A percentile compares a stretch with the other conserved stretches of the same genome.
Evolutionary conservation across 495 filamentous ascomycete species (phyloP).

Genomic region (Sabuloglossum arenarium): DNA sequence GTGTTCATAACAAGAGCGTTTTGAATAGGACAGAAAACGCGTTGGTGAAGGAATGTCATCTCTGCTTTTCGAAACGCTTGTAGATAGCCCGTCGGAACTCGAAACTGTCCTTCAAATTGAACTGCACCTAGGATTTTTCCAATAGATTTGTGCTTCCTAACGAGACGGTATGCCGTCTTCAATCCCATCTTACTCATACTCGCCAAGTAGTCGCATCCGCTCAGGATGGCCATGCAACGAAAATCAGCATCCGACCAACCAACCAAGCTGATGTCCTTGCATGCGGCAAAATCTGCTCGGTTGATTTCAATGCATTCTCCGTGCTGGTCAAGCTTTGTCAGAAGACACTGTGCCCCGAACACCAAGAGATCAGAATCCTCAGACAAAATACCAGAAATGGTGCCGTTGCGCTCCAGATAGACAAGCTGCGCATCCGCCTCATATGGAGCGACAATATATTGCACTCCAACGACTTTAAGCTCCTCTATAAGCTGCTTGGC

Average conservation of each 20-base stretch:
- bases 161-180: slow-evolving; percentile 77
- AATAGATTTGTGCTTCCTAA: slow-evolving; percentile 72
- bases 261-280: slow-evolving; percentile 67
- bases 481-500: slow-evolving; percentile 81
- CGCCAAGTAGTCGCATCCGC: slow-evolving; percentile 90
- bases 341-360: slow-evolving; percentile 71
- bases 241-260: slow-evolving; percentile 90
- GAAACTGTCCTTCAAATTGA: slow-evolving; percentile 68
- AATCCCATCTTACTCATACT: slow-evolving; percentile 71
- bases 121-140: slow-evolving; percentile 65
- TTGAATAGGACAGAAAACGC: slow-evolving; percentile 69
- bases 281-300: slow-evolving; percentile 67
- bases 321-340: slow-evolving; percentile 89
- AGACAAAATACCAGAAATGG: slow-evolving; percentile 72
- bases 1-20: slow-evolving; percentile 53
- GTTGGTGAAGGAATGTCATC: slow-evolving; percentile 78
- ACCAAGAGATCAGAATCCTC: slow-evolving; percentile 95
- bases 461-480: slow-evolving; percentile 53
- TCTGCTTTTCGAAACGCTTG: slow-evolving; percentile 67
- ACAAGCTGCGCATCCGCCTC: slow-evolving; percentile 94
- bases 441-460: slow-evolving; percentile 89
- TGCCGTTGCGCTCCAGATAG: slow-evolving; percentile 69
- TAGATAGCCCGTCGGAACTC: slow-evolving; percentile 58
- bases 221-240: slow-evolving; percentile 85
- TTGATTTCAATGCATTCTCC: slow-evolving; percentile 86